Percentiles rank a stretch among this genome's conserved stretches.
phyloP scores from a whole-genome alignment of 495 filamentous ascomycete species.

The Neurospora discreta region DNA sequence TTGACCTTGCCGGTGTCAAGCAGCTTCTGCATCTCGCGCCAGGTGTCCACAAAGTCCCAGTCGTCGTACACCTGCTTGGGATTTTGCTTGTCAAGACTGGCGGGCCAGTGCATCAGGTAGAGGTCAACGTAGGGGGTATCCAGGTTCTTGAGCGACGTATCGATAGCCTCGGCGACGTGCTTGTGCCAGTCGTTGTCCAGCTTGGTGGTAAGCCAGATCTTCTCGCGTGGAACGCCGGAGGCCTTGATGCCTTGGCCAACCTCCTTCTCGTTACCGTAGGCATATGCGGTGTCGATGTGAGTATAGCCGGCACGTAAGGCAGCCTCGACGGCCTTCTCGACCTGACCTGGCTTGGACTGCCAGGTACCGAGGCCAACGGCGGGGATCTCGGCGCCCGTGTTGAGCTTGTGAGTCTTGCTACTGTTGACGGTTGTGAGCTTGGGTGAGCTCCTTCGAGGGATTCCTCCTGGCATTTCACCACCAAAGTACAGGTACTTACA shows the following conservation, averaged over 20 bases:
- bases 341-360: slow-evolving; percentile 48
- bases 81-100: slow-evolving; percentile 32
- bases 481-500: background rate
- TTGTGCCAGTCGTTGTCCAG: slow-evolving; percentile 76
- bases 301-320: slow-evolving; percentile 59
- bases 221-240: slow-evolving; percentile 64
- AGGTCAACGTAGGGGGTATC: slow-evolving; percentile 71
- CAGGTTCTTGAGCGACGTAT: slow-evolving; percentile 56
- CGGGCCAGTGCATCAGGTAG: slow-evolving; percentile 81
- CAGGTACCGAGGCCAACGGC: slow-evolving; percentile 76
- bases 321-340: slow-evolving; percentile 53
- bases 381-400: slow-evolving; percentile 70
- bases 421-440: background rate
- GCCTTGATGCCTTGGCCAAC: slow-evolving; percentile 71
- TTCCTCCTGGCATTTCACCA: background rate
- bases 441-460: background rate
- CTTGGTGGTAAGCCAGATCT: slow-evolving; percentile 87
- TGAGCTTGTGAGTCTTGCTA: slow-evolving; percentile 59
- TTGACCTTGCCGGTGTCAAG: slow-evolving; percentile 66
- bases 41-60: slow-evolving; percentile 77
- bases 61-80: slow-evolving; percentile 33
- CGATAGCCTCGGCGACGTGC: slow-evolving; percentile 52
- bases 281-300: slow-evolving; percentile 56
- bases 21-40: slow-evolving; percentile 77
- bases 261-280: slow-evolving; percentile 76